Evolutionary conservation across 2,329 filamentous ascomycete genomes (phyloP), one percentile per base, ranked within the genome.

Genomic region (Epichloe bromicola): DNA sequence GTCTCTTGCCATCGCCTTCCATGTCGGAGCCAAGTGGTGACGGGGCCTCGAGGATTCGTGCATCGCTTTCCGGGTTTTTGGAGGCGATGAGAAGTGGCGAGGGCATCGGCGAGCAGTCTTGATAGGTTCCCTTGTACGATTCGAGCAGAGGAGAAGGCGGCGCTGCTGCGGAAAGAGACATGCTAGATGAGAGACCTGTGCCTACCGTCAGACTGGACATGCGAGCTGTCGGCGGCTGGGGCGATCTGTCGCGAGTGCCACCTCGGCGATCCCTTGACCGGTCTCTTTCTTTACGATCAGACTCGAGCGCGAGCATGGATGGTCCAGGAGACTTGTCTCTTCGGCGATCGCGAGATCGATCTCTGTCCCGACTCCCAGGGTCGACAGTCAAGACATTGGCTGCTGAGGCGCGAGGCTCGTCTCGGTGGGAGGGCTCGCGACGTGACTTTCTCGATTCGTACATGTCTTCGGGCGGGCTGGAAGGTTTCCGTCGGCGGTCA

Each of bases 71-170:
- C 33, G 73, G 66, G 46, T 57, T 51, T 17, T 72, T 62, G 1
- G 71, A 68, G 3, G 80, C 66, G 4, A 81, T 61, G 60, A 83
- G 73, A 23, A 90, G 71, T 1, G 90, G 88, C 0, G 89, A 89
- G 0, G 90, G 90, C 88, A 96, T 95, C 0, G 91, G 90, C 0
- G 90, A 95, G 59, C 94, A 86, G 52, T 87, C 88, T 67, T 97
- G 91, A 60, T 95, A 97, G 0, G 90, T 95, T 39, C 91, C 91
- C 55, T 84, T 85, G 67, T 97, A 97, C 1, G 93, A 84, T 68
- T 97, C 91, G 2, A 95, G 79, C 47, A 97, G 74, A 1, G 91
- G 93, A 55, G 88, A 95, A 1, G 80, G 80, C 0, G 89, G 88
- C 2, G 88, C 76, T 20, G 71, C 70, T 20, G 71, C 70, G 2